These are phyloP conservation scores for Colletotrichum sp. DNA, from an alignment of 2,329 filamentous ascomycete genomes.

Conservation along the genomic window DNA sequence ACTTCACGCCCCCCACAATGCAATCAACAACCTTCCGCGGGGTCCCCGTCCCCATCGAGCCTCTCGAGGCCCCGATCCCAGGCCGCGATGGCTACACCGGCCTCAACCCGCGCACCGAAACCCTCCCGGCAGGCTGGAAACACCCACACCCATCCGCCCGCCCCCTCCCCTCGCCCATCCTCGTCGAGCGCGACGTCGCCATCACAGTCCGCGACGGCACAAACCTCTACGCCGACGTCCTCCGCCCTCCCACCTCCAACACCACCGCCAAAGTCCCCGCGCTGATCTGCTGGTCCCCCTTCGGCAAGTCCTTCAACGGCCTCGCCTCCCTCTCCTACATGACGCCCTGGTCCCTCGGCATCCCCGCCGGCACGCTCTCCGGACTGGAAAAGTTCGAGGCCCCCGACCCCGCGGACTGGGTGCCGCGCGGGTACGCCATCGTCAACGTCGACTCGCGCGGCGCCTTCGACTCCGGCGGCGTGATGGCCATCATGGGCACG, in stretches of 20 bases:
- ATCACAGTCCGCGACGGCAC: conserved; percentile 43
- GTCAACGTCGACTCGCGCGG: conserved; percentile 34
- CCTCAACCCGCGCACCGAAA: conserved; percentile 38
- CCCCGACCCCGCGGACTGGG: conserved; percentile 33
- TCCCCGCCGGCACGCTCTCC: conserved; percentile 27
- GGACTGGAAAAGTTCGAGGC: conserved; percentile 33
- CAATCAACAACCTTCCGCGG: background rate
- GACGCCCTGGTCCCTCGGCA: conserved; percentile 41
- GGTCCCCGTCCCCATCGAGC: background rate
- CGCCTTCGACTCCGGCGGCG: conserved; percentile 28
- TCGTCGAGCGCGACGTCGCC: conserved; percentile 49
- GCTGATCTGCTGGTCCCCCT: conserved; percentile 47
- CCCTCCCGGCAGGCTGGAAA: conserved; percentile 41
- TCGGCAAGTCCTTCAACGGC: conserved; percentile 48
- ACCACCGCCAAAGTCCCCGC: conserved; percentile 41
- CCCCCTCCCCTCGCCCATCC: conserved; percentile 29
- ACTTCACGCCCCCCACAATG: background rate
- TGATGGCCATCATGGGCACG: conserved; percentile 26
- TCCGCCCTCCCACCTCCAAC: conserved; percentile 38
- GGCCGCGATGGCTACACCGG: conserved; percentile 26
- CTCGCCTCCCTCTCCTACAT: conserved; percentile 40
- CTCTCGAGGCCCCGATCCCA: background rate
- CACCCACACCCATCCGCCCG: conserved; percentile 25
- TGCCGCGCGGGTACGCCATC: conserved; percentile 30
- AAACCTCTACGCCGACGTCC: conserved; percentile 48